phyloP scores from a whole-genome alignment of 805 yeast genomes.

The Teunomyces stri region DNA sequence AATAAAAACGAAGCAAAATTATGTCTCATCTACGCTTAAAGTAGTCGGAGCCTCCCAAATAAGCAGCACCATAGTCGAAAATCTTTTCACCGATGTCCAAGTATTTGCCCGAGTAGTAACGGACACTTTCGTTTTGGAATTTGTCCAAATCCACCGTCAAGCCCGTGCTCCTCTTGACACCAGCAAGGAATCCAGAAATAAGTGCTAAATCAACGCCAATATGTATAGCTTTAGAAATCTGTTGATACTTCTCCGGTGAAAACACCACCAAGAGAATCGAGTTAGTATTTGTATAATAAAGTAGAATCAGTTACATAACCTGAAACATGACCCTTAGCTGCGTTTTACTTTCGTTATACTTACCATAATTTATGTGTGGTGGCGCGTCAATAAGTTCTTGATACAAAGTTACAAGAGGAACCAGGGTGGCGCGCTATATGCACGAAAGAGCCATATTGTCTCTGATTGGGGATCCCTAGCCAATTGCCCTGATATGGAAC shows the following conservation, averaged over 20 bases:
- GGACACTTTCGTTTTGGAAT: slow-evolving; percentile 43
- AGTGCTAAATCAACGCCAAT: slow-evolving; percentile 57
- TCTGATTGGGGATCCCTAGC: no score
- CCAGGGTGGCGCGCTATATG: neutral
- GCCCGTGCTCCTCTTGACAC: slow-evolving; percentile 71
- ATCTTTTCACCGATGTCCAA: slow-evolving; percentile 83
- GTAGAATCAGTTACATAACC: neutral
- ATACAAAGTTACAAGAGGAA: neutral
- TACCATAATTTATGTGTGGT: no score
- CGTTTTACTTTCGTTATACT: no score
- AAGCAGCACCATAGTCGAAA: slow-evolving; percentile 68
- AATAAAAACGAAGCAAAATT: neutral
- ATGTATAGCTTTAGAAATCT: slow-evolving; percentile 57
- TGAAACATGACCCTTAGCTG: no score
- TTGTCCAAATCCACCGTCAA: slow-evolving; percentile 53
- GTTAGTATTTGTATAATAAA: neutral
- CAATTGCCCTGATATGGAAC: no score
- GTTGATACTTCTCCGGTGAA: neutral
- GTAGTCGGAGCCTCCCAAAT: slow-evolving; percentile 68
- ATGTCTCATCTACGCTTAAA: slow-evolving; percentile 54
- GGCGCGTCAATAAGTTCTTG: neutral
- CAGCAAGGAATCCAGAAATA: slow-evolving; percentile 67
- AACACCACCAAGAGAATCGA: neutral
- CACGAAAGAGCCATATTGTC: neutral
- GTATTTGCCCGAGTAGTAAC: slow-evolving; percentile 59